A percentile compares a stretch with the other conserved stretches of the same genome.
These are phyloP conservation scores for Globisporangium acanthophoron DNA, from an alignment of 352 stramenopile species.

Conservation along the genomic window DNA sequence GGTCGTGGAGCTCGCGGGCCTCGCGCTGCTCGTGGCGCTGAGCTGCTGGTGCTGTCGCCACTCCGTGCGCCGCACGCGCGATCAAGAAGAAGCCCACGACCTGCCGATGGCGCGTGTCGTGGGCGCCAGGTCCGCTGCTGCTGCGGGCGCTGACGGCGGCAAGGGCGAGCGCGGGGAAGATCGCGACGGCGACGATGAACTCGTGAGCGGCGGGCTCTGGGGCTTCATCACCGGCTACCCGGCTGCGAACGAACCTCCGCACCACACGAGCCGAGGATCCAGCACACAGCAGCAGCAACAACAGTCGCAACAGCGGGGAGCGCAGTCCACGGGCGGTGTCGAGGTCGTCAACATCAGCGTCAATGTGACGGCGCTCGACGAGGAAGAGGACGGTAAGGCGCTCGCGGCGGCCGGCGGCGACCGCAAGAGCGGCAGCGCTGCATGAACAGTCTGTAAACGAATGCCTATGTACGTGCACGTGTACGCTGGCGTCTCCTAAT, in stretches of 20 bases:
- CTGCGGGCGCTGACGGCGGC: background rate
- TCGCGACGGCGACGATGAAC: background rate
- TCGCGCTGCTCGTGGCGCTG: background rate
- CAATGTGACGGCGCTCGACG: background rate
- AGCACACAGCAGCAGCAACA: background rate
- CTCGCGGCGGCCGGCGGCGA: background rate
- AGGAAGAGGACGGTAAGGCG: conserved; percentile 3
- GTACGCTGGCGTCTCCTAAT: background rate
- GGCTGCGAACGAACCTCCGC: background rate
- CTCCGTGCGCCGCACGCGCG: background rate
- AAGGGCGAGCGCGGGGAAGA: background rate
- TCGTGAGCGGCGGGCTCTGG: conserved; percentile 3
- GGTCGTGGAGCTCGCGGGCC: conserved; percentile 1
- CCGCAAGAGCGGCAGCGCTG: conserved; percentile 4
- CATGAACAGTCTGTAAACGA: background rate
- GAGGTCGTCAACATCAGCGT: conserved; percentile 9
- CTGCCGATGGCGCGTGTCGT: background rate
- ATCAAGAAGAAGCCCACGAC: background rate
- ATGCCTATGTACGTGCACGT: background rate
- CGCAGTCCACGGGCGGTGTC: background rate
- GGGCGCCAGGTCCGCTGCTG: background rate
- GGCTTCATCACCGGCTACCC: conserved; percentile 1
- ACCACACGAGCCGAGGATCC: background rate
- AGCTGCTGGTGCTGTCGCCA: conserved; percentile 8
- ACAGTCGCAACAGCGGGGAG: background rate